These are phyloP conservation scores for Kwoniella sp. DNA, from an alignment of 768 basidiomycete species.

Conservation along the genomic window DNA sequence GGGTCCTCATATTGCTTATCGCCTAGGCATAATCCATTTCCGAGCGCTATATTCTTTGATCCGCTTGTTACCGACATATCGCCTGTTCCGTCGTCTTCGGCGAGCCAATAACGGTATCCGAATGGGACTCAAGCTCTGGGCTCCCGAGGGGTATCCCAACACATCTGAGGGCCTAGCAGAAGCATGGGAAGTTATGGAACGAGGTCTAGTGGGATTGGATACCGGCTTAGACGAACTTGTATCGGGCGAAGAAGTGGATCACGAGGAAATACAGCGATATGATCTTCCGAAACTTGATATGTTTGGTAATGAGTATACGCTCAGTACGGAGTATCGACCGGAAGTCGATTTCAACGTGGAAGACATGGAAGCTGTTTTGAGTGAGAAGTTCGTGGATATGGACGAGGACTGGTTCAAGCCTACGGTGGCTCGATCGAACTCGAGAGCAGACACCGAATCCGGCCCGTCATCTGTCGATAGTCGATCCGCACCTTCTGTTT, in stretches of 20 bases:
- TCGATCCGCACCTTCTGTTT: neutral
- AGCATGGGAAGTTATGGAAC: slow-evolving; percentile 54
- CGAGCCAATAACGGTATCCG: slow-evolving; percentile 44
- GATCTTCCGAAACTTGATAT: slow-evolving; percentile 41
- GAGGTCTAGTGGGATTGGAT: slow-evolving; percentile 45
- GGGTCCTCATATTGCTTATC: slow-evolving; percentile 47
- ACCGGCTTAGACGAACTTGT: slow-evolving; percentile 32
- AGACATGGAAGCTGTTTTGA: slow-evolving; percentile 49
- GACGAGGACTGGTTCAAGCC: slow-evolving; percentile 55
- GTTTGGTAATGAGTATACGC: slow-evolving; percentile 39
- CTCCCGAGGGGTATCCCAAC: slow-evolving; percentile 44
- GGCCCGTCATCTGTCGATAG: neutral
- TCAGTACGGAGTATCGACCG: slow-evolving; percentile 40
- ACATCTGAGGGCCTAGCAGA: slow-evolving; percentile 31
- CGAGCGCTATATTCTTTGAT: slow-evolving; percentile 45
- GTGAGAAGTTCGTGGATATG: slow-evolving; percentile 51
- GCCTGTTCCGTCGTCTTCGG: slow-evolving; percentile 41
- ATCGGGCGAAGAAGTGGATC: slow-evolving; percentile 9
- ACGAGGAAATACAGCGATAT: slow-evolving; percentile 26
- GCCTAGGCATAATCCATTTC: slow-evolving; percentile 51
- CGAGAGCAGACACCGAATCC: neutral
- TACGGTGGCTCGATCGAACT: slow-evolving; percentile 40
- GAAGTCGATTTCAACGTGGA: slow-evolving; percentile 52
- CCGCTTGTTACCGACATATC: slow-evolving; percentile 47
- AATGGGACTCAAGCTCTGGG: slow-evolving; percentile 54